Evolutionary conservation across 306 rosid genomes (phyloP).

Genomic region (Carpinus fangiana): DNA sequence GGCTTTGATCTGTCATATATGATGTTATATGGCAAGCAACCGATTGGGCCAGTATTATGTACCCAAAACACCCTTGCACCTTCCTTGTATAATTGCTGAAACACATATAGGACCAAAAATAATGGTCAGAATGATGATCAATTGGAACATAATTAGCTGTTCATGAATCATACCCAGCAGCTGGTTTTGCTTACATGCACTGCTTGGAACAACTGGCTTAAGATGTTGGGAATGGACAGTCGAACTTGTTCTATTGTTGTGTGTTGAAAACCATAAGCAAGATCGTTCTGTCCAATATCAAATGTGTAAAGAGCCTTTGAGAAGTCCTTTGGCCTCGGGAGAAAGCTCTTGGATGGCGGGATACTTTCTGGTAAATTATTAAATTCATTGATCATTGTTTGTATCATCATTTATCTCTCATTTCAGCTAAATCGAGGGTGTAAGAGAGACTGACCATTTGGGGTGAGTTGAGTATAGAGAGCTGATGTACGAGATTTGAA

Average conservation of each 20-base stretch:
- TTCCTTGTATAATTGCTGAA: constrained; percentile 66
- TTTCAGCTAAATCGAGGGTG: no score
- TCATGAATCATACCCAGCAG: not conserved
- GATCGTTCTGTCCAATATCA: constrained; percentile 92
- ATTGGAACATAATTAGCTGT: not conserved
- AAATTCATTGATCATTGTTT: constrained; percentile 6
- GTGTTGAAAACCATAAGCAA: constrained; percentile 56
- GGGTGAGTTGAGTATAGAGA: constrained; percentile 50
- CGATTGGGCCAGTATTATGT: constrained; percentile 76
- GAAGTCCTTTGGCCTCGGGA: constrained; percentile 71
- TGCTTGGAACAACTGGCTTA: constrained; percentile 50
- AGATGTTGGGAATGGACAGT: constrained; percentile 65
- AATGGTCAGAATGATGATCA: not conserved
- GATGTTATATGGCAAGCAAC: constrained; percentile 66
- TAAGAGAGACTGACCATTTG: constrained; percentile 38
- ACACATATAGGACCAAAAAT: constrained; percentile 5
- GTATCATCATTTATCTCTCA: no score
- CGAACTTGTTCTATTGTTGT: constrained; percentile 55
- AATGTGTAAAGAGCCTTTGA: constrained; percentile 71
- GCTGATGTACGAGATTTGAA: constrained; percentile 58
- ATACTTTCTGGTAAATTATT: constrained; percentile 34
- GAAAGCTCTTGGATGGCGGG: constrained; percentile 39
- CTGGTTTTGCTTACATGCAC: constrained; percentile 48
- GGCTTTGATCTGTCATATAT: constrained; percentile 52
- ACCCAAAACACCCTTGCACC: constrained; percentile 83